These are phyloP conservation scores for Boletus reticulatus DNA, from an alignment of 768 basidiomycete species.

Conservation along the genomic window DNA sequence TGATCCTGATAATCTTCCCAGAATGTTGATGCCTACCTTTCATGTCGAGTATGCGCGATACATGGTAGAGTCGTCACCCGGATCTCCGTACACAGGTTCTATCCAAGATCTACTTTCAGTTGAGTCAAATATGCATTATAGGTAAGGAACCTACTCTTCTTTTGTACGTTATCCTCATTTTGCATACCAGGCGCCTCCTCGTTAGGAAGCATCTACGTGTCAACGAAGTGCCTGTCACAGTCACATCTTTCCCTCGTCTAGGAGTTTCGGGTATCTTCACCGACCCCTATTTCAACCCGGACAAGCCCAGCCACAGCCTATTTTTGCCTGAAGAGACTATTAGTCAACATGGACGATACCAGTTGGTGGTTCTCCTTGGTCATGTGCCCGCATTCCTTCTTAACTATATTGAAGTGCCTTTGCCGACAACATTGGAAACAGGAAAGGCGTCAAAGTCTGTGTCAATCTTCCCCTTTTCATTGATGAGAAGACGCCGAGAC, in stretches of 20 bases:
- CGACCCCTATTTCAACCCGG: constrained; percentile 80
- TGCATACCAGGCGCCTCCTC: constrained; percentile 62
- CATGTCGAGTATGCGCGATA: no score
- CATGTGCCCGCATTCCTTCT: constrained; percentile 1
- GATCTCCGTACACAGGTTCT: no score
- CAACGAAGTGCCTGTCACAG: constrained; percentile 86
- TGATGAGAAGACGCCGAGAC: constrained; percentile 80
- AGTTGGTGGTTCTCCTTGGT: constrained; percentile 55
- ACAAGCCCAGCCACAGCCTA: constrained; percentile 81
- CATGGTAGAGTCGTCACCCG: no score
- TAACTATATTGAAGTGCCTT: constrained; percentile 62
- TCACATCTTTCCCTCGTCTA: constrained; percentile 91
- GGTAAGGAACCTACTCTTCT: constrained; percentile 41
- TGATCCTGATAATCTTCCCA: no score
- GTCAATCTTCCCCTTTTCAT: constrained; percentile 94
- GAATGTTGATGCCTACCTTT: no score
- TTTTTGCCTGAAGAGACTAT: constrained; percentile 95
- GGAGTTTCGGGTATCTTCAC: constrained; percentile 90
- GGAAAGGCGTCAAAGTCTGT: constrained; percentile 88
- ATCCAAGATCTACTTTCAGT: constrained; percentile 65
- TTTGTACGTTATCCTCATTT: constrained; percentile 4
- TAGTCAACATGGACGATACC: constrained; percentile 95
- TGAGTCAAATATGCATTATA: constrained; percentile 91
- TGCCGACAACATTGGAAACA: constrained; percentile 87
- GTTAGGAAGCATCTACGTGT: constrained; percentile 70